phyloP scores from a whole-genome alignment of 257 asterid genomes.

The Marsdenia floribunda region DNA sequence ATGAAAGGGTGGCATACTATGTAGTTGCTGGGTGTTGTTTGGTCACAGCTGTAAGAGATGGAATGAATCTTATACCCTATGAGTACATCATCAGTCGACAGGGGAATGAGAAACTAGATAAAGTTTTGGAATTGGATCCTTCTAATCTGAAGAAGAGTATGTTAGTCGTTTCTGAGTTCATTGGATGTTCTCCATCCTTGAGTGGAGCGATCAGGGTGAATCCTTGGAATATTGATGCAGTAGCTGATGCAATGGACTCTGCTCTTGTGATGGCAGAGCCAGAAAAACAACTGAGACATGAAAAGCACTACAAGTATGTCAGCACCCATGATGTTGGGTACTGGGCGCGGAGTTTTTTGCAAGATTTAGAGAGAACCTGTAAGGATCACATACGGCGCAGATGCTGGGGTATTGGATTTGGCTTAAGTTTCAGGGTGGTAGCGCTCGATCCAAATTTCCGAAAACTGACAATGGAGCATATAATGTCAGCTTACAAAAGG shows the following conservation, averaged over 20 bases:
- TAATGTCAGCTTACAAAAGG: constrained; percentile 78
- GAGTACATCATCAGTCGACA: constrained; percentile 78
- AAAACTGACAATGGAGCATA: constrained; percentile 77
- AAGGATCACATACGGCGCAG: constrained; percentile 71
- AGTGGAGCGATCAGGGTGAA: constrained; percentile 87
- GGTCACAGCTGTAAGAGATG: constrained; percentile 92
- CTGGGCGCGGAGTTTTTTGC: constrained; percentile 89
- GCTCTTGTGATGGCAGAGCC: constrained; percentile 77
- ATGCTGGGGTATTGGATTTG: constrained; percentile 94
- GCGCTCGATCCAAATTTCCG: constrained; percentile 81
- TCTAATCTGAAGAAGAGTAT: constrained; percentile 58
- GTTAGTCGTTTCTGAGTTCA: constrained; percentile 83
- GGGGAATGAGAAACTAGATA: constrained; percentile 59
- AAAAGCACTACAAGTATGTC: constrained; percentile 76
- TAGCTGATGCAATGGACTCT: constrained; percentile 77
- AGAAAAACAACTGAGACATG: constrained; percentile 79
- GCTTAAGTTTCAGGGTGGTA: constrained; percentile 76
- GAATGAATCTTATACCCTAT: constrained; percentile 88
- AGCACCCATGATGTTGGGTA: constrained; percentile 87
- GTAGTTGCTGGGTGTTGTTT: constrained; percentile 78
- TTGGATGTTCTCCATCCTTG: constrained; percentile 83
- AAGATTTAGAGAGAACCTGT: constrained; percentile 74
- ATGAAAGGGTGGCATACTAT: constrained; percentile 72
- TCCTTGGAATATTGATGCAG: constrained; percentile 83
- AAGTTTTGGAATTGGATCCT: constrained; percentile 40